Conservation (phyloP, 2,329 filamentous ascomycete species). For the Colletotrichum filicis region DNA sequence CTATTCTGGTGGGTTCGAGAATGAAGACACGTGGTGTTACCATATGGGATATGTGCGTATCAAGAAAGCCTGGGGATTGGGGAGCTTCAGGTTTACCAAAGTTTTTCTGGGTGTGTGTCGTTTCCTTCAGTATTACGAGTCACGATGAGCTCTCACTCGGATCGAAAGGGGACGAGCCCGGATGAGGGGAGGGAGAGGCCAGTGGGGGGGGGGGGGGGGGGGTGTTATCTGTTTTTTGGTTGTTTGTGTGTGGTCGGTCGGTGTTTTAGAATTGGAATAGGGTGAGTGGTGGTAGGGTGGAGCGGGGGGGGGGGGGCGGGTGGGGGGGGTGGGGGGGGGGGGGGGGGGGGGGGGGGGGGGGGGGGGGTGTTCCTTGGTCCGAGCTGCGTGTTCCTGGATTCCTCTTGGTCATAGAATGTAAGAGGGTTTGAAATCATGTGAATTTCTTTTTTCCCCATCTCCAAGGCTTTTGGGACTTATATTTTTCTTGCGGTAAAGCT, state of each 20-base stretch:
- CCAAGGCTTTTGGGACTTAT: not conserved
- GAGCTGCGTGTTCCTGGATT: not conserved
- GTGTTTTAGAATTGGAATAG: no score
- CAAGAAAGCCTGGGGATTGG: not conserved
- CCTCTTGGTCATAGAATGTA: slow-evolving; percentile 21
- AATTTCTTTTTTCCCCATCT: not conserved
- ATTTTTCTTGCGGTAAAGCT: not conserved
- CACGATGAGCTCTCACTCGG: not conserved
- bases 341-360: no score
- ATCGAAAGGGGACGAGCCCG: not conserved
- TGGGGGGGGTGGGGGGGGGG: no score
- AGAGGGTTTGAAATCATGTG: not conserved
- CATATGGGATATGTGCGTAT: not conserved
- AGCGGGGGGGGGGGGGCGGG: no score
- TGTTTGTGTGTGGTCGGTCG: no score
- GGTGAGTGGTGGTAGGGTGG: no score
- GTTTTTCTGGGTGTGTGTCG: no score
- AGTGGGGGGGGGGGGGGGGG: no score
- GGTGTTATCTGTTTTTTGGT: no score
- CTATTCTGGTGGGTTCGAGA: not conserved
- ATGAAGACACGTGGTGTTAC: not conserved
- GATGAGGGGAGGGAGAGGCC: not conserved
- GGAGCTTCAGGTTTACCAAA: no score
- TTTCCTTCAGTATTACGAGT: not conserved
- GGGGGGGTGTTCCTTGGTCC: not conserved